phyloP scores from a whole-genome alignment of 768 basidiomycete species.

The Pulveroboletus sp. region DNA sequence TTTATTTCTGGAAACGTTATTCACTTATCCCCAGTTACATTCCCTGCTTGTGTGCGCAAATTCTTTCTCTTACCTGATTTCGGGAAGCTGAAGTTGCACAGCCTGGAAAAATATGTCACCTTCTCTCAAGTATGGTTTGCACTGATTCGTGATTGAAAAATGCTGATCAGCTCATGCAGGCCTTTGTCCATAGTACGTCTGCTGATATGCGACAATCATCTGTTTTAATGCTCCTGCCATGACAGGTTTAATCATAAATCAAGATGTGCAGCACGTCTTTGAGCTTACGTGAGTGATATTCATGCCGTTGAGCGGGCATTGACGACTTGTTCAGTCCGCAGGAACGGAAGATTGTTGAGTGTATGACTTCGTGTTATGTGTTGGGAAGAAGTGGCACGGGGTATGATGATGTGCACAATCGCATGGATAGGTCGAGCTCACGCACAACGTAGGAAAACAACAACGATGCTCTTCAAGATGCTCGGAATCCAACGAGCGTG shows the following conservation, averaged over 20 bases:
- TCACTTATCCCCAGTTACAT: slow-evolving; percentile 41
- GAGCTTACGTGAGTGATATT: slow-evolving; percentile 20
- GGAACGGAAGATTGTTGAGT: slow-evolving; percentile 57
- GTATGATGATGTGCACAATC: slow-evolving; percentile 32
- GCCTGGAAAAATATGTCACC: slow-evolving; percentile 28
- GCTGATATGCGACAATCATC: neutral
- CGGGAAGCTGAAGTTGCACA: slow-evolving; percentile 38
- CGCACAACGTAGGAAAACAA: slow-evolving; percentile 53
- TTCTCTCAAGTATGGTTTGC: slow-evolving; percentile 24
- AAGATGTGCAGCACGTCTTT: slow-evolving; percentile 27
- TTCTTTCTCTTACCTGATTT: neutral
- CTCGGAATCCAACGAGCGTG: slow-evolving; percentile 58
- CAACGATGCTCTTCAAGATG: slow-evolving; percentile 75
- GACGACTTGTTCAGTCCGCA: slow-evolving; percentile 30
- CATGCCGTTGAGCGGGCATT: slow-evolving; percentile 6
- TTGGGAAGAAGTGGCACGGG: slow-evolving; percentile 73
- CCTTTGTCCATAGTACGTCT: slow-evolving; percentile 19
- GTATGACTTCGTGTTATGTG: slow-evolving; percentile 59
- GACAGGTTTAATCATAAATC: slow-evolving; percentile 22
- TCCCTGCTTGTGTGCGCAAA: slow-evolving; percentile 51
- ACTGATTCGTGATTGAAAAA: slow-evolving; percentile 32
- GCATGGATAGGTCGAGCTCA: neutral
- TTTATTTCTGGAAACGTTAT: neutral
- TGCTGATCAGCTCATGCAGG: slow-evolving; percentile 23
- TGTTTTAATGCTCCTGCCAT: neutral